phyloP scores from a whole-genome alignment of 352 stramenopile species.

The Phytophthora sp. region DNA sequence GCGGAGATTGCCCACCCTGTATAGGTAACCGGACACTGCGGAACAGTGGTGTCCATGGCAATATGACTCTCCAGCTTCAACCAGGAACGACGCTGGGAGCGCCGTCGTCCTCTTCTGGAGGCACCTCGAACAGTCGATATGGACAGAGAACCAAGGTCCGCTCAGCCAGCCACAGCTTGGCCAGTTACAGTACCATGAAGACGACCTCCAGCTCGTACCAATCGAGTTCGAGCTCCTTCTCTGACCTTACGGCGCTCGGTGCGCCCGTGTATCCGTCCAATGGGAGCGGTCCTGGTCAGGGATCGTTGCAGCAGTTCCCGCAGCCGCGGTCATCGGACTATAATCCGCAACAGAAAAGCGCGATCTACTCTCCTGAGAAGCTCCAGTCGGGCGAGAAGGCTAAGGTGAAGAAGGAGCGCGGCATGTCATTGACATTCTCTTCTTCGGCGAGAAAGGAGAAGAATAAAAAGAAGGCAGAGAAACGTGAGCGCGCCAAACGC shows the following conservation, averaged over 20 bases:
- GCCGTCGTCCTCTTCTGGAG: neutral
- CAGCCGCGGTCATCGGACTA: neutral
- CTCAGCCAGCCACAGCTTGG: slow-evolving; percentile 23
- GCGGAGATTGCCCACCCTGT: slow-evolving; percentile 23
- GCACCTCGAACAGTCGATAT: slow-evolving; percentile 6
- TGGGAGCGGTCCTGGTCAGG: neutral
- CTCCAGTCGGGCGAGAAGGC: slow-evolving; percentile 33
- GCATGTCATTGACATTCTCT: slow-evolving; percentile 52
- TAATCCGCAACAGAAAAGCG: slow-evolving; percentile 14
- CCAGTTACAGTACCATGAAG: slow-evolving; percentile 29
- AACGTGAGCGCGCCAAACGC: slow-evolving; percentile 13
- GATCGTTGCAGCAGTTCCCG: neutral
- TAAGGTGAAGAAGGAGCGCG: slow-evolving; percentile 47
- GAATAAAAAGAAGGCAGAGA: slow-evolving; percentile 26
- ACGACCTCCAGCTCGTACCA: slow-evolving; percentile 25
- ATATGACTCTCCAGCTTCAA: slow-evolving; percentile 30
- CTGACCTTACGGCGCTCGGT: slow-evolving; percentile 12
- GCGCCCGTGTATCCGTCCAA: neutral
- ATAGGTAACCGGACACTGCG: slow-evolving; percentile 28
- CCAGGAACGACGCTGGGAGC: slow-evolving; percentile 12
- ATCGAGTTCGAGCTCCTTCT: slow-evolving; percentile 30
- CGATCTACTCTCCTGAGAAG: slow-evolving; percentile 31
- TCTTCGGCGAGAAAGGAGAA: slow-evolving; percentile 47
- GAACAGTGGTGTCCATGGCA: slow-evolving; percentile 36
- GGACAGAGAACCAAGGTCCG: slow-evolving; percentile 26